Base-by-base conservation (phyloP, 2,329 filamentous ascomycete genomes). In the Exophiala aquamarina region DNA sequence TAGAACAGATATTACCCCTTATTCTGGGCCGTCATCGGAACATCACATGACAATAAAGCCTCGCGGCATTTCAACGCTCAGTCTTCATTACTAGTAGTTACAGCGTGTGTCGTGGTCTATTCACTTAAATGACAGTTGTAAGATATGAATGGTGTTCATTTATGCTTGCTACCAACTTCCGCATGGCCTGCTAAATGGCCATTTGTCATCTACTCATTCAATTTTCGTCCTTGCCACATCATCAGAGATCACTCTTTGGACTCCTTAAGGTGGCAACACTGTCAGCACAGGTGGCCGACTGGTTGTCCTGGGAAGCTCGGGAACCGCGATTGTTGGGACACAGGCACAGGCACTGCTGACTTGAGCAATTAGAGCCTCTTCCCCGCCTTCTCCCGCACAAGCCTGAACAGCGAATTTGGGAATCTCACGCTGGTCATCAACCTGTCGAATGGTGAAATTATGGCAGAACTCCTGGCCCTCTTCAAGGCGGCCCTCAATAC, bases 261-360 rank as follows among this genome's bases (percentile, higher is more conserved):
- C 8, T 26, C 11, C 23, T 26, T 11, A 26, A 26, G 23, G 23
- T 11, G 40, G 40, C 10, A 43, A 21, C n/a, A 43, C 40, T 6
- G 40, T 43, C 18, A 28, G 40, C 26, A 43, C 40, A 15, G 40
- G 40, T 17, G 40, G 40, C 9, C 40, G 23, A 20, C 13, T 32
- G 9, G 40, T 43, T 17, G 40, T 43, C 18, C 40, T 32, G 6
- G 40, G 26, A 17, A 43, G 29, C 14, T 43, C 26, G 5, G 40
- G 40, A 9, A 43, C 40, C 19, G 23, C n/a, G 14, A 21, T n/a
- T 4, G 40, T 43, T 17, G 26, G 40, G 11, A 43, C 40, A 20
- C 40, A 43, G 11, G 40, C 40, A 14, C 40, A 43, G 14, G 40
- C 40, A 43, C 40, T 43, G 40, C 40, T 43, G 23, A 43, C 40